A percentile compares a stretch with the other conserved stretches of the same genome.
Conservation (phyloP, 495 filamentous ascomycete species). For the Schizothecium vesticola region DNA sequence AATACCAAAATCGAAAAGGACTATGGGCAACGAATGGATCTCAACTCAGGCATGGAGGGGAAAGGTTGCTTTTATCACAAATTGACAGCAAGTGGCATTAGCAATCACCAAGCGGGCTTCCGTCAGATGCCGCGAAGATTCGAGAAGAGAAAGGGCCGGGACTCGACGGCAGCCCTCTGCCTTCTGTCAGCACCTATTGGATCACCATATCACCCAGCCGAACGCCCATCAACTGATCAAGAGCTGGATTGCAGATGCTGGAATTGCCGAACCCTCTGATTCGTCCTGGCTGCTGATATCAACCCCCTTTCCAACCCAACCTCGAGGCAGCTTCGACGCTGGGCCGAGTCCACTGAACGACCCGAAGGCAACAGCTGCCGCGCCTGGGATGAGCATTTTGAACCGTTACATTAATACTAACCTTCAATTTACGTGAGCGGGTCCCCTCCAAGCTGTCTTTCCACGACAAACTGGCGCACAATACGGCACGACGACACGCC, state of each 20-base stretch:
- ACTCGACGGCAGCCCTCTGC: background rate
- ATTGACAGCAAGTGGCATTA: background rate
- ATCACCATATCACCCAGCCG: too few species aligned
- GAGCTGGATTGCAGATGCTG: too few species aligned
- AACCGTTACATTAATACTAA: too few species aligned
- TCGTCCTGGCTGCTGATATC: too few species aligned
- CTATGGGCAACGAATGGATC: background rate
- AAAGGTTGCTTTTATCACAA: background rate
- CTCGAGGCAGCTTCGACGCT: background rate
- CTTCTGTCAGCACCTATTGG: background rate
- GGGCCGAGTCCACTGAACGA: background rate
- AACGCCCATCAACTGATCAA: too few species aligned
- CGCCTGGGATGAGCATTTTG: too few species aligned
- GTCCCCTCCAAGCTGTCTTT: background rate
- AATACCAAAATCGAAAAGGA: too few species aligned
- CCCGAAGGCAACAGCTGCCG: too few species aligned
- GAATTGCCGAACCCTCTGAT: too few species aligned
- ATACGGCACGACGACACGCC: background rate
- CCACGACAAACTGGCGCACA: background rate
- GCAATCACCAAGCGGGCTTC: background rate
- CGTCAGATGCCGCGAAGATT: background rate
- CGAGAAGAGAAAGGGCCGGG: background rate
- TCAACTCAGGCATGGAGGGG: background rate
- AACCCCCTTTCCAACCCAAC: too few species aligned
- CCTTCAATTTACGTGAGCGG: too few species aligned